phyloP scores from a whole-genome alignment of 306 rosid species.

The Purshia tridentata region DNA sequence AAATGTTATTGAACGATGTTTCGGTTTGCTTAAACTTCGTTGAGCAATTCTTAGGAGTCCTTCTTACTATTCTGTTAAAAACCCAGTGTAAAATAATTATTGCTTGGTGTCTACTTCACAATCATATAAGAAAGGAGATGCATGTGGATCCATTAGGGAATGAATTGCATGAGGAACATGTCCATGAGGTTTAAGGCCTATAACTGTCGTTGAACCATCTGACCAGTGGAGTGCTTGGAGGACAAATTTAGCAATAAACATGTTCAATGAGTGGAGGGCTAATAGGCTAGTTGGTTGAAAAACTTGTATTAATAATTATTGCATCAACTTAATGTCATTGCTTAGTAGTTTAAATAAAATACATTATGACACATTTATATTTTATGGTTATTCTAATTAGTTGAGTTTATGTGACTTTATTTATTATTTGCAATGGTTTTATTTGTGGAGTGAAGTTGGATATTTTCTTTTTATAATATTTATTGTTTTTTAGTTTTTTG shows the following conservation, averaged over 20 bases:
- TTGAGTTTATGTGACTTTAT: too few relatives aligned
- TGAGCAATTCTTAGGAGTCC: conserved; percentile 3
- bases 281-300: background rate
- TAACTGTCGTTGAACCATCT: conserved; percentile 3
- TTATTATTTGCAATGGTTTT: too few relatives aligned
- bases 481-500: too few relatives aligned
- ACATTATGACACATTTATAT: too few relatives aligned
- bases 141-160: background rate
- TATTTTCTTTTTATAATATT: too few relatives aligned
- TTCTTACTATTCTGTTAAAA: background rate
- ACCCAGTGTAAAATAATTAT: background rate
- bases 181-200: background rate
- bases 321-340: too few relatives aligned
- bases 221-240: conserved; percentile 1
- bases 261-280: background rate
- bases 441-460: too few relatives aligned
- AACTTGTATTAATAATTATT: too few relatives aligned
- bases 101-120: background rate
- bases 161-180: too few relatives aligned
- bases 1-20: conserved; percentile 11
- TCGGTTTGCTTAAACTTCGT: background rate
- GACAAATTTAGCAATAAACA: background rate
- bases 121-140: background rate
- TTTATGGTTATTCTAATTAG: too few relatives aligned
- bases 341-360: too few relatives aligned